These are phyloP conservation scores for Amaranthus cruentus DNA, from an alignment of 148 eudicot species.

Conservation along the genomic window DNA sequence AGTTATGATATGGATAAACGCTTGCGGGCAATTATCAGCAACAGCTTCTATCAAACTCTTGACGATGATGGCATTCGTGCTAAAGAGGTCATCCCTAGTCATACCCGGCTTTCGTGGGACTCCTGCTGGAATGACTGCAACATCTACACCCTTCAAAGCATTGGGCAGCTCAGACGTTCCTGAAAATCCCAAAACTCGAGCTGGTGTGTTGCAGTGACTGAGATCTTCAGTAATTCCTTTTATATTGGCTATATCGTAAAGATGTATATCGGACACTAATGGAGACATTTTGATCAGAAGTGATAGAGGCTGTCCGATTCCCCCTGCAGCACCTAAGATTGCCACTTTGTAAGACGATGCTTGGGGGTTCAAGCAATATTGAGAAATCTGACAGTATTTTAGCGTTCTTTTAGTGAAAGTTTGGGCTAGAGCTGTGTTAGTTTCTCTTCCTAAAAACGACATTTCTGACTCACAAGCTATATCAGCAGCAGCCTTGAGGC, in stretches of 20 bases:
- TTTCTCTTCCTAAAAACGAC: constrained; percentile 44
- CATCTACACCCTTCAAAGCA: constrained; percentile 53
- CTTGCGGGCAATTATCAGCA: constrained; percentile 71
- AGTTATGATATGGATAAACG: constrained; percentile 81
- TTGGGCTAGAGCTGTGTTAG: constrained; percentile 29
- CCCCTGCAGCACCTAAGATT: constrained; percentile 75
- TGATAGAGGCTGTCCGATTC: constrained; percentile 76
- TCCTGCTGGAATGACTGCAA: constrained; percentile 83
- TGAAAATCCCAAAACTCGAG: constrained; percentile 55
- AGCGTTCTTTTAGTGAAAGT: constrained; percentile 30
- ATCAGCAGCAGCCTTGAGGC: constrained; percentile 44
- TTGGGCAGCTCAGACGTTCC: constrained; percentile 54
- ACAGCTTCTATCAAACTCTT: constrained; percentile 66
- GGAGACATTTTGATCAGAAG: constrained; percentile 85
- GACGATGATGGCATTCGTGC: constrained; percentile 69
- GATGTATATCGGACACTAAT: constrained; percentile 51
- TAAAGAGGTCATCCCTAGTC: constrained; percentile 82
- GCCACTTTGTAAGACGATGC: constrained; percentile 60
- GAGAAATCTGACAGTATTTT: constrained; percentile 21
- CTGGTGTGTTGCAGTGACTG: constrained; percentile 85
- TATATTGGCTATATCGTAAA: constrained; percentile 76
- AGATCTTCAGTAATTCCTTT: constrained; percentile 84
- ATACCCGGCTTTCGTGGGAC: constrained; percentile 83
- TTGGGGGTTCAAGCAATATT: constrained; percentile 36
- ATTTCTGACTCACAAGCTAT: constrained; percentile 36